These are phyloP conservation scores for Geosiphon pyriformis DNA, from an alignment of 192 early-diverging fungal species.

Conservation along the genomic window DNA sequence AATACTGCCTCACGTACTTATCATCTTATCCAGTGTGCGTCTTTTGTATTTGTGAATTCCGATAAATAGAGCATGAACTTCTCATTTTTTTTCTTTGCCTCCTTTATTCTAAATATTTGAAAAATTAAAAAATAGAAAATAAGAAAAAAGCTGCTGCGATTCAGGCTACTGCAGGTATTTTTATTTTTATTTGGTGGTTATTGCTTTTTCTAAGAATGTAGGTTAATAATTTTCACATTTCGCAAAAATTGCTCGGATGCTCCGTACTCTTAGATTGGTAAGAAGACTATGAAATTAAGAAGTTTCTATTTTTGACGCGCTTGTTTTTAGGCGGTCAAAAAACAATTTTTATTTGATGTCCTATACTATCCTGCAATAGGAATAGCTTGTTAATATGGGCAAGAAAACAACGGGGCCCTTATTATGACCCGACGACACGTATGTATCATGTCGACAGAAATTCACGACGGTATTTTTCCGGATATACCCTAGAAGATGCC, in stretches of 20 bases:
- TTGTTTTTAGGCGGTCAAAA: too few relatives aligned
- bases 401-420: slow-evolving; percentile 40
- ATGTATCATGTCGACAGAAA: slow-evolving; percentile 41
- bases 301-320: not conserved
- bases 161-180: slow-evolving; percentile 20
- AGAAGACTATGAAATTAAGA: not conserved
- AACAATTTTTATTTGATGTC: not conserved
- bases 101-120: not conserved
- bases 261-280: not conserved
- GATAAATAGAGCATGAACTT: not conserved
- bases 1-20: not conserved
- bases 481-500: slow-evolving; percentile 32
- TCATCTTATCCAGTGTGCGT: not conserved
- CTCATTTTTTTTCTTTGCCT: not conserved
- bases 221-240: not conserved
- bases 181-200: slow-evolving; percentile 1
- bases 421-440: slow-evolving; percentile 41
- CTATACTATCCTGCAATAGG: slow-evolving; percentile 19
- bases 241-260: not conserved
- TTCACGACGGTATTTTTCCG: slow-evolving; percentile 40
- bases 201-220: not conserved
- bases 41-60: not conserved
- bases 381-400: slow-evolving; percentile 44
- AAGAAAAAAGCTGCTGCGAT: slow-evolving; percentile 14
- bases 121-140: not conserved